A percentile compares a stretch with the other conserved stretches of the same genome.
Conservation (phyloP, 441 rosid species). For the Erysimum pusillum region DNA sequence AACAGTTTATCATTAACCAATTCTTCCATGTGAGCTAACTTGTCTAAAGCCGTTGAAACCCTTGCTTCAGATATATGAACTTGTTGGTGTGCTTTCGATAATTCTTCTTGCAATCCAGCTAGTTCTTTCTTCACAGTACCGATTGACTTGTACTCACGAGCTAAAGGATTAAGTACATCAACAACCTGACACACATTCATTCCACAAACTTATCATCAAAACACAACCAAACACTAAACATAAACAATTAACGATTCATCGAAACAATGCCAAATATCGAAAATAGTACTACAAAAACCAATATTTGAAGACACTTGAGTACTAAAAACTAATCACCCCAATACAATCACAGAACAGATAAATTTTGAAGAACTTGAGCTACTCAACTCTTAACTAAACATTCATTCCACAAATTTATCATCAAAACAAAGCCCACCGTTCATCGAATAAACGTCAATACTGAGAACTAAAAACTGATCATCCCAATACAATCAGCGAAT, state of each 20-base stretch:
- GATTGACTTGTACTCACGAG: conserved; percentile 90
- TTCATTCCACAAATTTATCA: too few species aligned
- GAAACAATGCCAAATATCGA: neutral
- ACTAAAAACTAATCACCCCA: neutral
- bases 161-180: conserved; percentile 91
- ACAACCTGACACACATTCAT: conserved; percentile 68
- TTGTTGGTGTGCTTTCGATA: conserved; percentile 88
- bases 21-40: conserved; percentile 91
- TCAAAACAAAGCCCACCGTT: too few species aligned
- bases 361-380: neutral
- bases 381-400: neutral
- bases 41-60: conserved; percentile 85
- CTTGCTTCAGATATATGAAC: conserved; percentile 96
- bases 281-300: neutral
- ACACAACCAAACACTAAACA: neutral
- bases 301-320: neutral
- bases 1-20: conserved; percentile 85
- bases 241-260: neutral
- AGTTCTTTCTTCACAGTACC: conserved; percentile 92
- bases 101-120: conserved; percentile 83
- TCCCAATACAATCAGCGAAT: neutral
- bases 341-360: neutral
- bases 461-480: neutral
- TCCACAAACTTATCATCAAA: conserved; percentile 7
- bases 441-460: too few species aligned